Conservation (phyloP, 768 basidiomycete species). For the Collybia nuda region DNA sequence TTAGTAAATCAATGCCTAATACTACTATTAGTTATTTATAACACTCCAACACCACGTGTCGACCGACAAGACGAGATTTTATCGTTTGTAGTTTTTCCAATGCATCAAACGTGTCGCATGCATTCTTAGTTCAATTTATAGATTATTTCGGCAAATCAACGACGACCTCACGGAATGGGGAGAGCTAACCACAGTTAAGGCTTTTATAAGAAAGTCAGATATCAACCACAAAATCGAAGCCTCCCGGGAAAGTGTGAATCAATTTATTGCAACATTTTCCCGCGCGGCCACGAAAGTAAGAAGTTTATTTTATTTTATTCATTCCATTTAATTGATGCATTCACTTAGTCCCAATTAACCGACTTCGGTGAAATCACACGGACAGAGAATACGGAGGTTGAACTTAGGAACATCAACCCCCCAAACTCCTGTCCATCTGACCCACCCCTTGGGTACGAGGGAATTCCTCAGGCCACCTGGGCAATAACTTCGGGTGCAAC, state of each 20-base stretch:
- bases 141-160: neutral
- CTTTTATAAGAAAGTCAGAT: neutral
- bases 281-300: too few species aligned
- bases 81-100: neutral
- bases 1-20: neutral
- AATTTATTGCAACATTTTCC: neutral
- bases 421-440: too few species aligned
- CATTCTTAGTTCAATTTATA: neutral
- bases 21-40: neutral
- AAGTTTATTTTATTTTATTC: too few species aligned
- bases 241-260: neutral
- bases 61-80: too few species aligned
- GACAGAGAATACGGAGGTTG: too few species aligned
- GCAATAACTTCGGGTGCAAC: neutral
- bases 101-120: neutral
- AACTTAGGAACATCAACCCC: too few species aligned
- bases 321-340: too few species aligned
- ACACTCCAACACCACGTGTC: too few species aligned
- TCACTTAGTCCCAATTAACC: too few species aligned
- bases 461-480: neutral
- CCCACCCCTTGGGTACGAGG: too few species aligned
- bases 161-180: neutral
- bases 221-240: neutral
- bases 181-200: slow-evolving; percentile 1
- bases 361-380: too few species aligned